Conservation (phyloP, 2,329 filamentous ascomycete genomes). For the Hymenoscyphus fraxineus region DNA sequence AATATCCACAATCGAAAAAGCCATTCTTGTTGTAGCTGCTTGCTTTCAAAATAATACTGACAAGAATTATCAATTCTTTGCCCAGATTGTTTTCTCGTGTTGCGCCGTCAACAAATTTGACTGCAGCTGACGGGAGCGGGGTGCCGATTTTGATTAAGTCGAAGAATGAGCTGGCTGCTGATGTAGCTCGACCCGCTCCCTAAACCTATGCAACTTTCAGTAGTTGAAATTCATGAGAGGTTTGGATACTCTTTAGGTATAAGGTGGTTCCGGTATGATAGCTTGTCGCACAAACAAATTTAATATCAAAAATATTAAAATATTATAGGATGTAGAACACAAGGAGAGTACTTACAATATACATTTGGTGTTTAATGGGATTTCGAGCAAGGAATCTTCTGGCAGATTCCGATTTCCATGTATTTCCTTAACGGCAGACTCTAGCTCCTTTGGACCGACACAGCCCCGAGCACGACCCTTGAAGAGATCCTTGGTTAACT, state of each 20-base stretch:
- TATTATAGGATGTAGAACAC: not conserved
- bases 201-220: constrained; percentile 23
- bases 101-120: constrained; percentile 13
- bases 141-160: constrained; percentile 19
- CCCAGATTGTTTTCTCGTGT: constrained; percentile 20
- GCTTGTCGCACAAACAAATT: constrained; percentile 14
- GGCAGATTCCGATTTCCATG: not conserved
- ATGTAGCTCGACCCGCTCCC: constrained; percentile 34
- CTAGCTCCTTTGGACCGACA: not conserved
- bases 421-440: constrained; percentile 2
- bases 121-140: not conserved
- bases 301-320: constrained; percentile 2
- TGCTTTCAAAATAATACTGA: too few relatives aligned
- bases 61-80: constrained; percentile 33
- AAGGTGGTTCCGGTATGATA: not conserved
- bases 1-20: too few relatives aligned
- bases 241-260: constrained; percentile 13
- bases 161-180: constrained; percentile 33
- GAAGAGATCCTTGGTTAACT: not conserved
- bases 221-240: not conserved
- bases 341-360: constrained; percentile 7
- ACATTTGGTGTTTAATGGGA: not conserved
- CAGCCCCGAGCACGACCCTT: not conserved
- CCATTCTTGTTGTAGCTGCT: too few relatives aligned
- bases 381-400: not conserved